Percentiles rank a stretch among this genome's conserved stretches.
phyloP scores from a whole-genome alignment of 2,329 filamentous ascomycete genomes.

The Fusarium acutatum region DNA sequence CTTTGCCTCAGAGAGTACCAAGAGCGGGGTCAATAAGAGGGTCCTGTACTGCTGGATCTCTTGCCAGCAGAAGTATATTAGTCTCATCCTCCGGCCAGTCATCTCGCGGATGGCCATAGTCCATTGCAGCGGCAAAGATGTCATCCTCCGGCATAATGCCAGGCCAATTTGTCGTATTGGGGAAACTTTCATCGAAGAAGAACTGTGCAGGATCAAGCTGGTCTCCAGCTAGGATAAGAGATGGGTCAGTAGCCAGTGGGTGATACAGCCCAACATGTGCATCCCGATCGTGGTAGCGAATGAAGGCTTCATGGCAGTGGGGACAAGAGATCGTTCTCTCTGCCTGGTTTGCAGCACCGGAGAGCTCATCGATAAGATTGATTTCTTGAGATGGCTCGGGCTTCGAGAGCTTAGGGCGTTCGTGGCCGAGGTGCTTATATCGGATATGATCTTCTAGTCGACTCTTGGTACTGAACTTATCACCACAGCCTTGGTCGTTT shows the following conservation, averaged over 20 bases:
- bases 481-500: slow-evolving; percentile 74
- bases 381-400: slow-evolving; percentile 19
- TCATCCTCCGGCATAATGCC: slow-evolving; percentile 41
- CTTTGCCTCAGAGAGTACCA: slow-evolving; percentile 10
- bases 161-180: slow-evolving; percentile 35
- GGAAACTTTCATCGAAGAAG: slow-evolving; percentile 32
- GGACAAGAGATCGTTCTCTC: slow-evolving; percentile 57
- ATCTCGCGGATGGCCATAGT: slow-evolving; percentile 45
- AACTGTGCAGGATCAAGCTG: slow-evolving; percentile 31
- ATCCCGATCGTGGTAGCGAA: slow-evolving; percentile 60
- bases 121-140: slow-evolving; percentile 48
- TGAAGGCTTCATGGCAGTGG: slow-evolving; percentile 57
- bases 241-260: slow-evolving; percentile 26
- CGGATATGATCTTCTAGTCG: slow-evolving; percentile 86
- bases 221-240: slow-evolving; percentile 34
- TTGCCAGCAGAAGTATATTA: slow-evolving; percentile 53
- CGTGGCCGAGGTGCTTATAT: slow-evolving; percentile 76
- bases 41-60: slow-evolving; percentile 39
- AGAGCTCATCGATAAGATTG: slow-evolving; percentile 54
- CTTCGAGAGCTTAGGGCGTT: slow-evolving; percentile 51
- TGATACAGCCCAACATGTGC: slow-evolving; percentile 53
- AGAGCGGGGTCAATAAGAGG: slow-evolving; percentile 47
- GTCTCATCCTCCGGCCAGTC: slow-evolving; percentile 57
- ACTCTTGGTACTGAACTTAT: slow-evolving; percentile 78
- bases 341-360: slow-evolving; percentile 51